These are phyloP conservation scores for Penicillium paxilli DNA, from an alignment of 495 filamentous ascomycete species.

Conservation along the genomic window DNA sequence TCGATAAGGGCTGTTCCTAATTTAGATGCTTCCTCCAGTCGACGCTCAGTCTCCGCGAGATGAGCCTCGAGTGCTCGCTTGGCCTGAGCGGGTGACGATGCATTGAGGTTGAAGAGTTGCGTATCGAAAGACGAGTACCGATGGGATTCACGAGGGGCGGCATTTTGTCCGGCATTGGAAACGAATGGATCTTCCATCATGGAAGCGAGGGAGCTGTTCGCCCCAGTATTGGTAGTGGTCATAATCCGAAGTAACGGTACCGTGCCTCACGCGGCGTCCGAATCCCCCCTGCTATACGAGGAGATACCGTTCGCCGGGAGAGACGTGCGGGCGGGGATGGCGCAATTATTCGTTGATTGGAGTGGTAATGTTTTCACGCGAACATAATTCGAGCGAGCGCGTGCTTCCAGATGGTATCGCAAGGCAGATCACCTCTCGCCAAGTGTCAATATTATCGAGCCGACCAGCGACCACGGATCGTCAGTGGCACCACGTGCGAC, in stretches of 20 bases:
- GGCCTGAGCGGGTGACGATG: slow-evolving; percentile 77
- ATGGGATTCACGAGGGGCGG: slow-evolving; percentile 53
- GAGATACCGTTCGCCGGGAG: slow-evolving; percentile 27
- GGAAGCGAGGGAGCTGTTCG: slow-evolving; percentile 24
- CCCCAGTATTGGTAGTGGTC: slow-evolving; percentile 17
- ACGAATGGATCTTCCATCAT: slow-evolving; percentile 59
- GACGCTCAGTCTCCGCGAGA: slow-evolving; percentile 83
- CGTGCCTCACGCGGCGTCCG: slow-evolving; percentile 24
- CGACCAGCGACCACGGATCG: slow-evolving; percentile 37
- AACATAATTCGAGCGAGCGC: slow-evolving; percentile 31
- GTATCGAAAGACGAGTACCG: slow-evolving; percentile 79
- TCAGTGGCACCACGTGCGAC: slow-evolving; percentile 8
- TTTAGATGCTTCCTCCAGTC: slow-evolving; percentile 87
- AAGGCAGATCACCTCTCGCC: not conserved
- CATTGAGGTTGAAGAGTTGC: slow-evolving; percentile 74
- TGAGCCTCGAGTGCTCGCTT: slow-evolving; percentile 89
- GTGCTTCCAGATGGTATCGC: slow-evolving; percentile 7
- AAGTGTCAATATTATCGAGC: slow-evolving; percentile 21
- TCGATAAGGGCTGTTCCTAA: slow-evolving; percentile 82
- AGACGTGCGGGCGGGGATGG: slow-evolving; percentile 18
- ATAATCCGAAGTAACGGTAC: slow-evolving; percentile 11
- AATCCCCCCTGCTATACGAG: slow-evolving; percentile 23
- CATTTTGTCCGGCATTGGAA: slow-evolving; percentile 33
- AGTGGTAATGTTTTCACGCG: slow-evolving; percentile 5
- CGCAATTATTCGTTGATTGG: slow-evolving; percentile 19